Conservation (phyloP, 2,329 filamentous ascomycete genomes). For the Aphanoascus verrucosus region DNA sequence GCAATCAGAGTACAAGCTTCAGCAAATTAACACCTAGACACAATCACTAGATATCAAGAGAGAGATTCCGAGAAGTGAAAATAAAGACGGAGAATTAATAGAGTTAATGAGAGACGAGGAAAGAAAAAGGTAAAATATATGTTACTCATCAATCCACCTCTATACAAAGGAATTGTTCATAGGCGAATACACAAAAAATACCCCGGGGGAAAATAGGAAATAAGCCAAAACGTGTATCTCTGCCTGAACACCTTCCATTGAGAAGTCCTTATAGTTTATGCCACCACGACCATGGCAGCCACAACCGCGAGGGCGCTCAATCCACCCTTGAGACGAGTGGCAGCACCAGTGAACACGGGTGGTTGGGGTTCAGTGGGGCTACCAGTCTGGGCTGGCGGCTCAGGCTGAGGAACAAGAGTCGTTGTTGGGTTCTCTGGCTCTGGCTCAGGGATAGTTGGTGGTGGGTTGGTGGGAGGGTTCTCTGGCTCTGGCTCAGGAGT, state of each 20-base stretch:
- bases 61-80: neutral
- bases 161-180: neutral
- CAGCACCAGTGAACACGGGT: conserved; percentile 13
- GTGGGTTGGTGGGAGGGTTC: neutral
- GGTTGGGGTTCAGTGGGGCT: conserved; percentile 8
- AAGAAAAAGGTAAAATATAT: neutral
- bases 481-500: conserved; percentile 3
- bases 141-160: neutral
- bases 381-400: conserved; percentile 7
- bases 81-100: neutral
- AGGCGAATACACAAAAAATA: neutral
- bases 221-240: neutral
- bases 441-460: neutral
- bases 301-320: conserved; percentile 12
- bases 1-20: neutral
- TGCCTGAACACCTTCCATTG: neutral
- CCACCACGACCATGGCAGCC: conserved; percentile 13
- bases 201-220: too few species aligned
- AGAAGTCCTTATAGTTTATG: conserved; percentile 8
- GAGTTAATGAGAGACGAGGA: neutral
- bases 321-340: conserved; percentile 10
- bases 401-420: conserved; percentile 14
- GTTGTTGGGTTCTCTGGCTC: conserved; percentile 19
- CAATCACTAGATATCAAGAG: neutral
- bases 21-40: neutral